Evolutionary conservation across 768 basidiomycete species (phyloP).

Genomic region (Leccinum uliginosum): DNA sequence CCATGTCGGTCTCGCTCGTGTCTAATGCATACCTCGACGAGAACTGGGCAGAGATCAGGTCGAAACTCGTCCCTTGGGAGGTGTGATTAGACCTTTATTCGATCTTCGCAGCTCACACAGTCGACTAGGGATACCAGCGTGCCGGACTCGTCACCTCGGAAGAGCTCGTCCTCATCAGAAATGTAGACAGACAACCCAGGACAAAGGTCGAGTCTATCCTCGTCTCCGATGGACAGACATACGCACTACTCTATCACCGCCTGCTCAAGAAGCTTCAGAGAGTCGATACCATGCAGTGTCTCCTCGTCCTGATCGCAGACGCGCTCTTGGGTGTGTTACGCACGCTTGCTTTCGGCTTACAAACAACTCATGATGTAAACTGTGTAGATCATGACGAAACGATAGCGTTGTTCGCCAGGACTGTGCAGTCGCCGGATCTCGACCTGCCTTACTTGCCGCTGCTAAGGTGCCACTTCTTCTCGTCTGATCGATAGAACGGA

Average conservation of each 20-base stretch:
- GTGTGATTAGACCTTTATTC: conserved; percentile 36
- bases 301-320: conserved; percentile 85
- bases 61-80: conserved; percentile 96
- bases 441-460: conserved; percentile 79
- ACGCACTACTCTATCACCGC: conserved; percentile 82
- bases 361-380: not conserved
- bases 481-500: not conserved
- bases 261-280: conserved; percentile 83
- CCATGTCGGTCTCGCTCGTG: conserved; percentile 74
- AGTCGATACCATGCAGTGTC: conserved; percentile 82
- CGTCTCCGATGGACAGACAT: conserved; percentile 76
- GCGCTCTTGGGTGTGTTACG: conserved; percentile 67
- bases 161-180: conserved; percentile 85
- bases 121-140: conserved; percentile 83
- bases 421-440: conserved; percentile 60
- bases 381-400: conserved; percentile 82
- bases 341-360: not conserved
- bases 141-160: conserved; percentile 86
- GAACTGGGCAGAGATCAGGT: conserved; percentile 77
- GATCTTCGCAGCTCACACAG: conserved; percentile 9
- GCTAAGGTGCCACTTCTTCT: conserved; percentile 49
- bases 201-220: conserved; percentile 72
- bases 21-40: conserved; percentile 86
- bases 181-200: conserved; percentile 77
- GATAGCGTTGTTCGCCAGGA: conserved; percentile 65